A percentile compares a stretch with the other conserved stretches of the same genome.
These are phyloP conservation scores for Rhizopogon vinicolor DNA, from an alignment of 768 basidiomycete genomes.

Conservation along the genomic window DNA sequence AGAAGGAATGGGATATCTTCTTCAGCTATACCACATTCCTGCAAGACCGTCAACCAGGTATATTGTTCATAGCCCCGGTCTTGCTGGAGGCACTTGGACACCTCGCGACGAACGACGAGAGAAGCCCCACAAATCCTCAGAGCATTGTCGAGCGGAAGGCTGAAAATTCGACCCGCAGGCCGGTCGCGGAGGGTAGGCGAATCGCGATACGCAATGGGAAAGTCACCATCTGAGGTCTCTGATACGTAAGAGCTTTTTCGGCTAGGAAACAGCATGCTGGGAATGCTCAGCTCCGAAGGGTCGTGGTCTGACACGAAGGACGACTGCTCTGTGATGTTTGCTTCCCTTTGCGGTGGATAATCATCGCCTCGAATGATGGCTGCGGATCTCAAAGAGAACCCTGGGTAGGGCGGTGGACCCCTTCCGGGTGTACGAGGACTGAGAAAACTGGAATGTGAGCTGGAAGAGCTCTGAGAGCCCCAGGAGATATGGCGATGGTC, in stretches of 20 bases:
- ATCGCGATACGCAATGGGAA: conserved; percentile 13
- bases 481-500: not conserved
- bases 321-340: not conserved
- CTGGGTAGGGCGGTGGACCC: too few relatives aligned
- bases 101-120: conserved; percentile 13
- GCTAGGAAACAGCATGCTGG: not conserved
- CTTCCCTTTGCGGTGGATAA: not conserved
- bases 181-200: not conserved
- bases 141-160: conserved; percentile 17
- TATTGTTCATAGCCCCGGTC: conserved; percentile 20
- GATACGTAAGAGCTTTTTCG: not conserved
- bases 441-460: not conserved
- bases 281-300: not conserved
- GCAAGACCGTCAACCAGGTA: conserved; percentile 22
- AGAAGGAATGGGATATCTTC: conserved; percentile 14
- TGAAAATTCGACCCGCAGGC: not conserved
- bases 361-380: not conserved
- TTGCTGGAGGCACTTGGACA: conserved; percentile 19
- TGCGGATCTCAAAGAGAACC: not conserved
- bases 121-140: conserved; percentile 14
- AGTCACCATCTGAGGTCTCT: not conserved
- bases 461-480: not conserved
- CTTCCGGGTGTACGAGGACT: not conserved
- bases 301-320: not conserved
- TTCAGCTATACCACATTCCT: conserved; percentile 14